Percentiles rank a stretch among this genome's conserved stretches.
Evolutionary conservation across 768 basidiomycete species (phyloP).

Genomic region (Collybia mongolica): DNA sequence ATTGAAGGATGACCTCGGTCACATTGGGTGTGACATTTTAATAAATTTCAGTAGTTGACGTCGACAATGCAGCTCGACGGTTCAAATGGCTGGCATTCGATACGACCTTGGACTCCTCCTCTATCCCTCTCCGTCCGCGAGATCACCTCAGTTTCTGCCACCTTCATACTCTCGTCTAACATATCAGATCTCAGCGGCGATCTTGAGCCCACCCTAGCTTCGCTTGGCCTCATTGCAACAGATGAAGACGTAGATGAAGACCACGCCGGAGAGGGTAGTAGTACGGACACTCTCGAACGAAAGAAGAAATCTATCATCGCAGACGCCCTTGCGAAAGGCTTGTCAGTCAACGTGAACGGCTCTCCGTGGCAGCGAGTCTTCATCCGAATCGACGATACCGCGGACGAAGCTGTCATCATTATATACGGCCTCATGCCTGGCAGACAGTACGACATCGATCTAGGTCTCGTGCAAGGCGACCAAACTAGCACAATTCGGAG

Average conservation of each 20-base stretch:
- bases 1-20: no score
- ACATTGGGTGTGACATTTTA: no score
- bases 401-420: slow-evolving; percentile 88
- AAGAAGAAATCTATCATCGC: slow-evolving; percentile 49
- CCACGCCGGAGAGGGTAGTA: slow-evolving; percentile 26
- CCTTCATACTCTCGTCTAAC: slow-evolving; percentile 67
- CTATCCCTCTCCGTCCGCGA: slow-evolving; percentile 73
- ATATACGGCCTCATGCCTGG: slow-evolving; percentile 88
- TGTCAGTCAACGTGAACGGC: slow-evolving; percentile 79
- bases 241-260: slow-evolving; percentile 35
- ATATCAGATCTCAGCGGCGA: slow-evolving; percentile 36
- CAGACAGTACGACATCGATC: slow-evolving; percentile 86
- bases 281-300: slow-evolving; percentile 19
- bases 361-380: slow-evolving; percentile 78
- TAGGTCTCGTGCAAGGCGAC: slow-evolving; percentile 68
- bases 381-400: slow-evolving; percentile 74
- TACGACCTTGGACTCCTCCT: slow-evolving; percentile 75
- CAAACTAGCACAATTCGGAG: slow-evolving; percentile 41
- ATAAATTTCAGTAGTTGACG: not conserved
- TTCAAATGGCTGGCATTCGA: slow-evolving; percentile 56
- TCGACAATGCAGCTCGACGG: slow-evolving; percentile 25
- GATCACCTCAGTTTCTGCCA: slow-evolving; percentile 84
- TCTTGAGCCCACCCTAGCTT: slow-evolving; percentile 40
- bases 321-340: slow-evolving; percentile 68
- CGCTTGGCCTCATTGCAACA: slow-evolving; percentile 32